phyloP scores from a whole-genome alignment of 495 filamentous ascomycete genomes.

The Penicillium cosmopolitanum region DNA sequence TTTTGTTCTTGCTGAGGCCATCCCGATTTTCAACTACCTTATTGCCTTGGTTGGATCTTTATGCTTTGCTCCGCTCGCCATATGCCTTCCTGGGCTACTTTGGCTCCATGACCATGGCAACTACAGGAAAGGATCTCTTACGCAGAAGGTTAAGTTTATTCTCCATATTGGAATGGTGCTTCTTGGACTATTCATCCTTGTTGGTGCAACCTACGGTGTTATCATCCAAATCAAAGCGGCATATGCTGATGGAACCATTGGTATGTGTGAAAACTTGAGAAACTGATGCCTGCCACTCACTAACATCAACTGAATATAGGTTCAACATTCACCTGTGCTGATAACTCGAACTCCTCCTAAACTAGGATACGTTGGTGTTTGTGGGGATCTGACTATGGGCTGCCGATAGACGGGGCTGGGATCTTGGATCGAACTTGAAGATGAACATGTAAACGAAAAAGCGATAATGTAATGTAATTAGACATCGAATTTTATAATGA shows the following conservation, averaged over 20 bases:
- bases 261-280: conserved; percentile 12
- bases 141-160: conserved; percentile 7
- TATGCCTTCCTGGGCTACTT: conserved; percentile 42
- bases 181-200: conserved; percentile 27
- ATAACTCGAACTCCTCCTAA: conserved; percentile 20
- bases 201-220: conserved; percentile 28
- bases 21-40: conserved; percentile 68
- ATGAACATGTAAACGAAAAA: not conserved
- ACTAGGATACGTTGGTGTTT: not conserved
- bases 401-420: too few species aligned
- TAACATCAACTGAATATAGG: conserved; percentile 7
- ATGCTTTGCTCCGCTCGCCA: conserved; percentile 26
- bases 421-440: not conserved
- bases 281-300: not conserved
- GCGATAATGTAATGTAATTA: not conserved
- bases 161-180: conserved; percentile 6
- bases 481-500: too few species aligned
- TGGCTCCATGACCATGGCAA: conserved; percentile 47
- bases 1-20: conserved; percentile 66
- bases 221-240: conserved; percentile 21
- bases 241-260: conserved; percentile 21
- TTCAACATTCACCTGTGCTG: conserved; percentile 15
- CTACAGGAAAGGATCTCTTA: conserved; percentile 19
- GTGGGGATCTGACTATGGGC: too few species aligned
- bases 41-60: conserved; percentile 45